A percentile compares a stretch with the other conserved stretches of the same genome.
phyloP scores from a whole-genome alignment of 495 filamentous ascomycete species.

The Daldinia caldariorum region DNA sequence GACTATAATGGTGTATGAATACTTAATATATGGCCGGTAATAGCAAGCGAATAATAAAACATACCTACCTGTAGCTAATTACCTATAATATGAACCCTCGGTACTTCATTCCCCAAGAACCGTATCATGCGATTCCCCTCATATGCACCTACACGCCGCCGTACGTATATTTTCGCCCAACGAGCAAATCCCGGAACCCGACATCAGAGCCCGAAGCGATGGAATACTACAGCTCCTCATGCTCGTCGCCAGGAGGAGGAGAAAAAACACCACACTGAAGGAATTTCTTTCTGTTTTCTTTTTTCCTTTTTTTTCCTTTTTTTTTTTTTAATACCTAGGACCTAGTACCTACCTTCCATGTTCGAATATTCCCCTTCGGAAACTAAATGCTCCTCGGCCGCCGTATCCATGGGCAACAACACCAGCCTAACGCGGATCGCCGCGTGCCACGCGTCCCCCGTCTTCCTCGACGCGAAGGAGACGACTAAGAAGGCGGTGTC shows the following conservation, averaged over 20 bases:
- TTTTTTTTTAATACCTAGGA: too few relatives aligned
- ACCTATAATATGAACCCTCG: background rate
- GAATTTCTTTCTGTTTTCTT: too few relatives aligned
- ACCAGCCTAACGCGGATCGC: slow-evolving; percentile 38
- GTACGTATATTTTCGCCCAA: background rate
- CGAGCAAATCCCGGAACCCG: slow-evolving; percentile 41
- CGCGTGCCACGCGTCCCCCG: slow-evolving; percentile 52
- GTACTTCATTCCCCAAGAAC: background rate
- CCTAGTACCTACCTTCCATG: background rate
- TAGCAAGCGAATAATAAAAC: background rate
- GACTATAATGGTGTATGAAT: background rate
- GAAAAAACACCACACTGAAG: background rate
- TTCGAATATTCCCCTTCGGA: background rate
- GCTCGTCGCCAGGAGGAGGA: background rate
- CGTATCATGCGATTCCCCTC: slow-evolving; percentile 39
- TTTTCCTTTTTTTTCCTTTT: too few relatives aligned
- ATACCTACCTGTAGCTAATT: too few relatives aligned
- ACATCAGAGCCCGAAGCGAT: slow-evolving; percentile 30
- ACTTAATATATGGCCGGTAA: background rate
- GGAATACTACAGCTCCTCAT: slow-evolving; percentile 8
- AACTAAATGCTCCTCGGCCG: background rate
- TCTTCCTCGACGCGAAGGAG: slow-evolving; percentile 49
- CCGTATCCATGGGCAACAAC: slow-evolving; percentile 5
- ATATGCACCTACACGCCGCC: slow-evolving; percentile 1
- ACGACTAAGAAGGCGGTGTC: slow-evolving; percentile 52